A percentile compares a stretch with the other conserved stretches of the same genome.
phyloP scores from a whole-genome alignment of 2,329 filamentous ascomycete species.

The Leptoxyphium fumago region DNA sequence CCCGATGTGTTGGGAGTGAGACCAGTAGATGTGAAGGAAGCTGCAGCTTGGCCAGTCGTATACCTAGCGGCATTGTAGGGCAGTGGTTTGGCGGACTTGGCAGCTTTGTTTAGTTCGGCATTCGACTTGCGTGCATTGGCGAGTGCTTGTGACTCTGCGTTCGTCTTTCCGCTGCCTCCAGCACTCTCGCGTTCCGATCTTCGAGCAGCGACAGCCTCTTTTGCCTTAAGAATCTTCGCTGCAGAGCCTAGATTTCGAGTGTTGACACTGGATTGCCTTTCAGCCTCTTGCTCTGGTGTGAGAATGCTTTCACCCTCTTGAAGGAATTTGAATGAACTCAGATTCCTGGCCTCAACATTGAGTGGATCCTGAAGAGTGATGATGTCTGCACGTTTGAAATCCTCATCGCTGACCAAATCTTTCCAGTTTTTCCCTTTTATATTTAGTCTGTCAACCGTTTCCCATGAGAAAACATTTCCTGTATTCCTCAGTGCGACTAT shows the following conservation, averaged over 20 bases:
- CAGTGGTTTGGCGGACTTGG: constrained; percentile 22
- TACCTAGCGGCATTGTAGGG: constrained; percentile 79
- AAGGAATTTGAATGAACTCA: constrained; percentile 79
- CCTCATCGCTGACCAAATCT: constrained; percentile 74
- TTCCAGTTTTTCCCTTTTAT: constrained; percentile 94
- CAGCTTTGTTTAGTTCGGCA: constrained; percentile 11
- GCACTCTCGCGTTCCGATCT: constrained; percentile 50
- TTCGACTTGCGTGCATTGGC: constrained; percentile 42
- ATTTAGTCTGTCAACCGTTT: constrained; percentile 89
- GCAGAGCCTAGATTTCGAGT: constrained; percentile 61
- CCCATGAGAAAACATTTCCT: constrained; percentile 92
- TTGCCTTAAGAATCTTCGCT: constrained; percentile 76
- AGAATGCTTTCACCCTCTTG: constrained; percentile 59
- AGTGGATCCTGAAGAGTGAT: constrained; percentile 95
- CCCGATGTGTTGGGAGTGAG: constrained; percentile 82
- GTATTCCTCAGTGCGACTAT: constrained; percentile 76
- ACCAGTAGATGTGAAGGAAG: constrained; percentile 89
- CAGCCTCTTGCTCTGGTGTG: constrained; percentile 55
- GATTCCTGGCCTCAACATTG: constrained; percentile 66
- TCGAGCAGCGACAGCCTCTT: constrained; percentile 84
- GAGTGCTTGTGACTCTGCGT: constrained; percentile 28
- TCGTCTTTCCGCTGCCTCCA: constrained; percentile 5
- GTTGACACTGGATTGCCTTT: constrained; percentile 53
- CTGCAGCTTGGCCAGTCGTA: constrained; percentile 80
- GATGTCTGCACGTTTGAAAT: constrained; percentile 80